Conservation (phyloP, 2,329 filamentous ascomycete species). For the Lasiodiplodia gonubiensis region DNA sequence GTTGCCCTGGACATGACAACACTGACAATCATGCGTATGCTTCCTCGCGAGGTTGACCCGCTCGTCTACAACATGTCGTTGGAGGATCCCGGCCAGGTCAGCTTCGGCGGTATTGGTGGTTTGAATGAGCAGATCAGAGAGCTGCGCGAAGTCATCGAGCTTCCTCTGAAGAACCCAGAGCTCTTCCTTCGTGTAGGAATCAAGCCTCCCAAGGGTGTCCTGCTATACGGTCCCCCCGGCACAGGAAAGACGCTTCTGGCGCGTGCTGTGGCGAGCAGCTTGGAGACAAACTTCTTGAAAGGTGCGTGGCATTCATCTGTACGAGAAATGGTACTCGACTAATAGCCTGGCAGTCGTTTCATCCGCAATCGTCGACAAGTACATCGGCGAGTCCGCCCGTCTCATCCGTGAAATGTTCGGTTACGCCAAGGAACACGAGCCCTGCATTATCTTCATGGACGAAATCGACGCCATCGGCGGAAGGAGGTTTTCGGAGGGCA, state of each 20-base stretch:
- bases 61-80: conserved; percentile 99
- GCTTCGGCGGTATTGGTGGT: conserved; percentile 96
- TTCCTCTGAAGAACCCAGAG: conserved; percentile 98
- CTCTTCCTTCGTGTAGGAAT: conserved; percentile 96
- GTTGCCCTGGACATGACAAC: conserved; percentile 99
- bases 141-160: conserved; percentile 94
- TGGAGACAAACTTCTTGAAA: conserved; percentile 98
- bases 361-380: conserved; percentile 98
- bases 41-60: conserved; percentile 96
- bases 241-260: conserved; percentile 96
- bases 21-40: conserved; percentile 99
- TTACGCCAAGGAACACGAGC: conserved; percentile 98
- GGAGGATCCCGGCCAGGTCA: conserved; percentile 96
- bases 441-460: conserved; percentile 99
- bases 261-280: conserved; percentile 89
- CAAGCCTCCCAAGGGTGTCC: conserved; percentile 96
- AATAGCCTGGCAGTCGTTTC: conserved; percentile 78
- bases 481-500: conserved; percentile 94
- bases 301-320: conserved; percentile 59
- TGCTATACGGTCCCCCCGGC: conserved; percentile 94
- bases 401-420: conserved; percentile 99
- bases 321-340: conserved; percentile 31
- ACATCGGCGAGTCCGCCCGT: conserved; percentile 96
- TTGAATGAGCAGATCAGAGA: conserved; percentile 98
- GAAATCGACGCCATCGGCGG: conserved; percentile 99